Conservation (phyloP, 129 eudicot genomes). For the Artemisia tridentata region DNA sequence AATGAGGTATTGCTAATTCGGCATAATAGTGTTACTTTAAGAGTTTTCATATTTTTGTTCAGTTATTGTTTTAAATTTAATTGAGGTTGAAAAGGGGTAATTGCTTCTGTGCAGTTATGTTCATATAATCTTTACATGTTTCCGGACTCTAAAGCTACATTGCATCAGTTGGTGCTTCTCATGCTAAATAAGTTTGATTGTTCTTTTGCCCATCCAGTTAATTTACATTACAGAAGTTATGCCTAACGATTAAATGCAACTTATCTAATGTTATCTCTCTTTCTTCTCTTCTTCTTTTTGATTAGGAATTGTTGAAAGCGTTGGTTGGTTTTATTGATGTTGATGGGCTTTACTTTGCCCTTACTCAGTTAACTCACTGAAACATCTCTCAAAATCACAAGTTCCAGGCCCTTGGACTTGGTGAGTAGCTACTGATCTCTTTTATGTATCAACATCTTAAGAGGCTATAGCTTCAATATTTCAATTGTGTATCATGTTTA, state of each 20-base stretch:
- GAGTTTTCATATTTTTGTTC: too few species aligned
- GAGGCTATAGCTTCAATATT: background rate
- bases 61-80: too few species aligned
- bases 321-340: slow-evolving; percentile 89
- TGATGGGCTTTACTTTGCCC: slow-evolving; percentile 94
- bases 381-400: slow-evolving; percentile 97
- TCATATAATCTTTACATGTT: too few species aligned
- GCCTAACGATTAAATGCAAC: background rate
- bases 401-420: slow-evolving; percentile 98
- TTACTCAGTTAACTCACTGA: slow-evolving; percentile 93
- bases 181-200: slow-evolving; percentile 2
- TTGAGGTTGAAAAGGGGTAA: too few species aligned
- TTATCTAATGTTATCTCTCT: slow-evolving; percentile 11
- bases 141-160: too few species aligned
- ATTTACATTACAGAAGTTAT: too few species aligned
- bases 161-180: too few species aligned
- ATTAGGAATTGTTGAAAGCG: slow-evolving; percentile 85
- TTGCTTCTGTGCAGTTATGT: too few species aligned
- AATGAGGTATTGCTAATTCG: too few species aligned
- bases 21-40: too few species aligned
- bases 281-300: background rate
- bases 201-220: background rate
- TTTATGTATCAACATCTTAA: background rate
- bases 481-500: background rate
- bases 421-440: slow-evolving; percentile 42